phyloP scores from a whole-genome alignment of 345 rosid genomes.

The Moricandia moricandioides region DNA sequence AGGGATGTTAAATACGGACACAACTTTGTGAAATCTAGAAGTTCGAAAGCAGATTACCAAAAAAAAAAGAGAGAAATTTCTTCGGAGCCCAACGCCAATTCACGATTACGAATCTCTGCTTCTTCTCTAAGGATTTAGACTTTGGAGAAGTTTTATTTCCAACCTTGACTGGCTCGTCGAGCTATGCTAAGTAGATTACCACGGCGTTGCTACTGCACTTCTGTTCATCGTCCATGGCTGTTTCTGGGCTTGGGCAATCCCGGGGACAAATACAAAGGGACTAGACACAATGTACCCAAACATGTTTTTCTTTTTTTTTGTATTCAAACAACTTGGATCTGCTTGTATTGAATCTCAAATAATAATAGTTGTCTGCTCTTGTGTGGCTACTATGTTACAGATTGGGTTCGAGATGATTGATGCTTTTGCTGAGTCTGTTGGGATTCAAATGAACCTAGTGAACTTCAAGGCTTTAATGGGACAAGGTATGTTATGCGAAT shows the following conservation, averaged over 20 bases:
- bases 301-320: too few species aligned
- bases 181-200: conserved; percentile 27
- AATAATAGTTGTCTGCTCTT: not conserved
- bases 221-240: conserved; percentile 62
- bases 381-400: conserved; percentile 12
- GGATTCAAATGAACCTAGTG: conserved; percentile 47
- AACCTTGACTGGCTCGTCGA: not conserved
- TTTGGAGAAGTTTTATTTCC: not conserved
- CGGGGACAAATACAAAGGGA: conserved; percentile 74
- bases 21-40: too few species aligned
- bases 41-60: too few species aligned
- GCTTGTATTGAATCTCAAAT: not conserved
- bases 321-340: not conserved
- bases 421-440: conserved; percentile 60
- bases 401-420: conserved; percentile 78
- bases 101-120: too few species aligned
- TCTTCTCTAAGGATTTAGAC: not conserved
- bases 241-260: conserved; percentile 88
- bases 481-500: conserved; percentile 42
- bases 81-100: too few species aligned
- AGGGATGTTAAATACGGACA: too few species aligned
- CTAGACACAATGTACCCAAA: conserved; percentile 68
- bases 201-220: conserved; percentile 55
- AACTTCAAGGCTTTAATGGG: conserved; percentile 72
- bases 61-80: too few species aligned